Percentiles rank a stretch among this genome's conserved stretches.
phyloP scores from a whole-genome alignment of 169 alveolate genomes.

The Plasmodium gaboni region DNA sequence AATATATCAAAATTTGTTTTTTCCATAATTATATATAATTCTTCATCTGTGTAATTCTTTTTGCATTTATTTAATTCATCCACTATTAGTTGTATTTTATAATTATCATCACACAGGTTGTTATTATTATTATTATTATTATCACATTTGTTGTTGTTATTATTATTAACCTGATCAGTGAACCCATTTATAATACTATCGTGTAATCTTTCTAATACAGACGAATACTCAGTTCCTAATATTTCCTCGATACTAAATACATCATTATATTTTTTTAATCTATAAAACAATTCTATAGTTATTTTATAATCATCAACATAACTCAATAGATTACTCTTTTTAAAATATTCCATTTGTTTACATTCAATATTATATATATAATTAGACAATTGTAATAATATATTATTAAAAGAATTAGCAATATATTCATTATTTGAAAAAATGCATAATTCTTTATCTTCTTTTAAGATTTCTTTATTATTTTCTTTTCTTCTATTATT shows the following conservation, averaged over 20 bases:
- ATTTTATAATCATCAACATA: conserved; percentile 25
- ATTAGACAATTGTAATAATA: conserved; percentile 17
- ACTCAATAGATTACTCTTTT: conserved; percentile 12
- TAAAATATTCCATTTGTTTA: conserved; percentile 22
- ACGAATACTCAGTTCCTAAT: neutral
- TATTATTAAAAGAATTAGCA: neutral
- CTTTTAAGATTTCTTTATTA: no score
- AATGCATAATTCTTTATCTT: neutral
- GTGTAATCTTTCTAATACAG: neutral
- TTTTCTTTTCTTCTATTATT: no score
- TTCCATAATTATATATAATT: conserved; percentile 8
- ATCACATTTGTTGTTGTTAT: neutral
- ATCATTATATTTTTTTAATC: conserved; percentile 21
- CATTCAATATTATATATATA: conserved; percentile 23
- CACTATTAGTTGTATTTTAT: neutral
- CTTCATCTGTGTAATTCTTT: conserved; percentile 29
- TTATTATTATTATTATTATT: neutral
- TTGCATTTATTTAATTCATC: conserved; percentile 16
- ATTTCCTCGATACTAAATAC: conserved; percentile 13
- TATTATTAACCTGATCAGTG: neutral
- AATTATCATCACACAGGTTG: neutral
- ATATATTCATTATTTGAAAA: neutral
- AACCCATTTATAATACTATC: no score
- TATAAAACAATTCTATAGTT: conserved; percentile 22
- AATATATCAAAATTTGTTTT: neutral